Evolutionary conservation across 768 basidiomycete genomes (phyloP).

Genomic region (Phaeotremella fagi): DNA sequence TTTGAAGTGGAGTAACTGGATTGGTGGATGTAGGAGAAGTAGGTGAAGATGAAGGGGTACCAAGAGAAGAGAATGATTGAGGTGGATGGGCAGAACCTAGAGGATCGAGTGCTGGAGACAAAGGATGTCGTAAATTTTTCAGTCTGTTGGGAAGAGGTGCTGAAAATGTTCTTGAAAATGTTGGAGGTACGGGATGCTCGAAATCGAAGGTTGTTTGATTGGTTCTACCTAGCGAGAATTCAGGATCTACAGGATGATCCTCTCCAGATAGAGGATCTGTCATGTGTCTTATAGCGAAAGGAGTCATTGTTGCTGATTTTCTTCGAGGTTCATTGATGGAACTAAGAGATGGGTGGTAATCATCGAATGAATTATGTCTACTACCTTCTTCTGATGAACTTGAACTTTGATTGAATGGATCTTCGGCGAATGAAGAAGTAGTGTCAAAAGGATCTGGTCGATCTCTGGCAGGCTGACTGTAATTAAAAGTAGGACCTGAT

Average conservation of each 20-base stretch:
- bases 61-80: constrained; percentile 7
- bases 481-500: too few relatives aligned
- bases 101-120: constrained; percentile 18
- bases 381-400: constrained; percentile 17
- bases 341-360: neutral
- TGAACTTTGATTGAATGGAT: constrained; percentile 10
- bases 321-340: too few relatives aligned
- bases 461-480: too few relatives aligned
- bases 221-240: constrained; percentile 10
- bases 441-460: constrained; percentile 9
- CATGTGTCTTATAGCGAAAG: constrained; percentile 6
- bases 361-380: constrained; percentile 5
- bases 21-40: neutral
- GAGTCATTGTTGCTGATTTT: constrained; percentile 5
- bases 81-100: constrained; percentile 5
- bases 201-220: constrained; percentile 6
- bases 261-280: constrained; percentile 14
- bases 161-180: constrained; percentile 71
- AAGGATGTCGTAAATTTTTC: constrained; percentile 67
- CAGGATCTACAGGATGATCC: constrained; percentile 18
- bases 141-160: constrained; percentile 75
- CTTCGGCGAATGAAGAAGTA: constrained; percentile 15
- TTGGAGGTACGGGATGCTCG: constrained; percentile 47
- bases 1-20: constrained; percentile 33
- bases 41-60: constrained; percentile 3